A percentile compares a stretch with the other conserved stretches of the same genome.
Conservation (phyloP, 78 protist species). For the Pigoraptor vietnamica region DNA sequence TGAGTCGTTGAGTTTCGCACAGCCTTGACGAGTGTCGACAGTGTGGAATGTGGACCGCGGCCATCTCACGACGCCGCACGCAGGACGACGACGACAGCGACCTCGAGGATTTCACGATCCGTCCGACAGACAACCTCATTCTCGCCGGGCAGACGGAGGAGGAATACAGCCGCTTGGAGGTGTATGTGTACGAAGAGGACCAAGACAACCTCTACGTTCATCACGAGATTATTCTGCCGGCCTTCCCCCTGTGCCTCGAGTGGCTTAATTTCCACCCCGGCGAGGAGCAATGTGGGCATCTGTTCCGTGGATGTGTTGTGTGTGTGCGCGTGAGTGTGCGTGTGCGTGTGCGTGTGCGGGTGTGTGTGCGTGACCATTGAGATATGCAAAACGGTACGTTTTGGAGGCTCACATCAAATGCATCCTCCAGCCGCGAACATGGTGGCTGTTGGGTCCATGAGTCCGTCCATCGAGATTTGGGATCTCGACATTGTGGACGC, state of each 20-base stretch:
- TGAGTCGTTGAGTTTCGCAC: background rate
- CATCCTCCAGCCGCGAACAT: constrained; percentile 35
- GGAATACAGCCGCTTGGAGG: constrained; percentile 9
- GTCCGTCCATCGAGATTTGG: constrained; percentile 72
- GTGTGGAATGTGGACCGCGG: background rate
- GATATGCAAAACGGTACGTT: background rate
- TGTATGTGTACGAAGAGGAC: constrained; percentile 41
- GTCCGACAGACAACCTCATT: constrained; percentile 30
- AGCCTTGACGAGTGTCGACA: background rate
- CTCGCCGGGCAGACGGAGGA: constrained; percentile 29
- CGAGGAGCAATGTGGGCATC: background rate
- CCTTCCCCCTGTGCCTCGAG: constrained; percentile 48
- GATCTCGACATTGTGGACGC: constrained; percentile 68
- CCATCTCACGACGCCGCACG: too few relatives aligned
- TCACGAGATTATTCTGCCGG: constrained; percentile 52
- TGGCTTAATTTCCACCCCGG: constrained; percentile 25
- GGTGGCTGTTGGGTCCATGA: constrained; percentile 66
- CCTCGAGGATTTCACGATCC: constrained; percentile 24
- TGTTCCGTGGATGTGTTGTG: background rate
- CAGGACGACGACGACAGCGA: constrained; percentile 18
- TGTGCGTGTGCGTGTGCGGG: background rate
- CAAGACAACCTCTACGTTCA: constrained; percentile 51
- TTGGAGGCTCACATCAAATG: too few relatives aligned
- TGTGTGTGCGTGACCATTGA: background rate
- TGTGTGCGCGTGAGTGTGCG: background rate